Base-by-base conservation (phyloP, 805 yeast species). In the Kodamaea hsintzibuensis region DNA sequence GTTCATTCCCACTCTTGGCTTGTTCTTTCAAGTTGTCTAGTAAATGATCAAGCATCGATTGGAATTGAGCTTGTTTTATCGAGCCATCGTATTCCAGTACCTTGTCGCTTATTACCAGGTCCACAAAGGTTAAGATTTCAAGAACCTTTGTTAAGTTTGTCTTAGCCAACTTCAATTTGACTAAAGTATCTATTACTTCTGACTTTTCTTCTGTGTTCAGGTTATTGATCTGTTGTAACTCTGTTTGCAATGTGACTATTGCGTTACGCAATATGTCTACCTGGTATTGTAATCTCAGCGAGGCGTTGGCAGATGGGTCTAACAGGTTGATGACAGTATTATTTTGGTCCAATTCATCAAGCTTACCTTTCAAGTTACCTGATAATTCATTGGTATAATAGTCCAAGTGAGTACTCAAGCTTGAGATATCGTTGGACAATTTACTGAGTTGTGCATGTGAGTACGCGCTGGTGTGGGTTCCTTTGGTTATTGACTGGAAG, bases 271-370 rank as follows among this genome's bases (percentile, higher is more conserved):
- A 67, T 0, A 85, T 80, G 44, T 84, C 87, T 43, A 84, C 70
- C 62, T 86, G 86, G 65, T 86, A 86, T 58, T 86, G 88, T 47
- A 88, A 68, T 55, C 89, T 75, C 54, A 47, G 51, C 8, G 88
- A 80, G 0, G 83, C 76, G n/a, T 68, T 67, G 30, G 37, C 39
- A 10, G 42, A 64, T 60, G 12, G 63, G 54, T 9, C 56, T 56
- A 13, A 57, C 52, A 7, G 55, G 55, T 9, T 42, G 55, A 39
- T 51, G 59, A 12, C 55, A 61, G 38, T 52, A 58, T 17, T 61
- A 51, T 55, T 56, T 47, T 76, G 72, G 47, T 81, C 79, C 45
- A 87, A 61, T 42, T 71, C 74, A 27, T 69, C 73, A 47, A 85
- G 73, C 47, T 82, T 82, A 1, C 70, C 60, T 55, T 82, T 83